These are phyloP conservation scores for Fusarium tuaranense DNA, from an alignment of 2,329 filamentous ascomycete genomes.

Conservation along the genomic window DNA sequence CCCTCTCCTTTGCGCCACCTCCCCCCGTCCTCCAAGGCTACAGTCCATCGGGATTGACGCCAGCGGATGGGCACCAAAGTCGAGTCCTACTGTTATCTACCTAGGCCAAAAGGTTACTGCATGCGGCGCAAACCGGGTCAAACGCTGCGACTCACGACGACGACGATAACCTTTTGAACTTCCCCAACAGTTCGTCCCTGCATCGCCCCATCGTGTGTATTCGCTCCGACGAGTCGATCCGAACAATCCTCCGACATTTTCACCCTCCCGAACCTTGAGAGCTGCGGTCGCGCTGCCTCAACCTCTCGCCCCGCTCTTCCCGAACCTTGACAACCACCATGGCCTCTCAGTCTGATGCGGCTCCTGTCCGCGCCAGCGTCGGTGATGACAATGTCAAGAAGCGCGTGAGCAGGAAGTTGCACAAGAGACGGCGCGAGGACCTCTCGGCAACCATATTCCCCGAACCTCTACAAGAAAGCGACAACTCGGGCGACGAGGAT, in stretches of 20 bases:
- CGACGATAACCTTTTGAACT: constrained; percentile 2
- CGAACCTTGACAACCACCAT: constrained; percentile 28
- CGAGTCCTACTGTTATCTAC: constrained; percentile 23
- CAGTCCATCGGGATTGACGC: constrained; percentile 12
- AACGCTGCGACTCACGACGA: constrained; percentile 23
- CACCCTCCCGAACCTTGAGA: background rate
- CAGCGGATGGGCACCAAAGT: constrained; percentile 18
- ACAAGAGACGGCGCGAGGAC: constrained; percentile 57
- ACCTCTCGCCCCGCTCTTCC: constrained; percentile 22
- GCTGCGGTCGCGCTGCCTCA: constrained; percentile 1
- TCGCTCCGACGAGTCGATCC: background rate
- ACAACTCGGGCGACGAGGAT: constrained; percentile 63
- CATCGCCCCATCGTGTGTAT: background rate
- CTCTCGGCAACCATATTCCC: constrained; percentile 57
- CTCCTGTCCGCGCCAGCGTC: constrained; percentile 36
- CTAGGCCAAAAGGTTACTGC: constrained; percentile 22
- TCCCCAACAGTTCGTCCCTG: background rate
- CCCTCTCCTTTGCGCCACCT: constrained; percentile 6
- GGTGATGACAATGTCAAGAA: constrained; percentile 52
- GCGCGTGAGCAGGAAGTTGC: constrained; percentile 58
- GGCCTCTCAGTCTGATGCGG: constrained; percentile 34
- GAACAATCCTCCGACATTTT: background rate
- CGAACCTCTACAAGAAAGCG: constrained; percentile 63
- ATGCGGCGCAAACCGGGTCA: constrained; percentile 38
- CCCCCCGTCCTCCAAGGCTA: constrained; percentile 8